Percentiles rank a stretch among this genome's conserved stretches.
These are phyloP conservation scores for Hypoxylon perforatum DNA, from an alignment of 495 filamentous ascomycete genomes.

Conservation along the genomic window DNA sequence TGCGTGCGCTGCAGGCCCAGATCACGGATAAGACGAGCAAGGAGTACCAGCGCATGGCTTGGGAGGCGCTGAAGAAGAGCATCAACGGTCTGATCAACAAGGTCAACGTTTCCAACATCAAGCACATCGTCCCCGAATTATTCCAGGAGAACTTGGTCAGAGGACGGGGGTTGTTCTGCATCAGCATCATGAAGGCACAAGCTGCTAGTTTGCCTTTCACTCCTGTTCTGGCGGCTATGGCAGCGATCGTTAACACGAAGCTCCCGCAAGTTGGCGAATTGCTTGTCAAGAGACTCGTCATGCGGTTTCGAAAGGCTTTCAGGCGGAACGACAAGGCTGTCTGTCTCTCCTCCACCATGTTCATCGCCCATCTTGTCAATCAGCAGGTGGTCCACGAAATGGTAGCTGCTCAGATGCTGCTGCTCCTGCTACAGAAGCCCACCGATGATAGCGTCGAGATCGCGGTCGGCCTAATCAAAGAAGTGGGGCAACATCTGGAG, in stretches of 20 bases:
- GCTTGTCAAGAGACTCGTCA: slow-evolving; percentile 82
- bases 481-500: slow-evolving; percentile 92
- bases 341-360: slow-evolving; percentile 87
- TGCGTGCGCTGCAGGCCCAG: slow-evolving; percentile 92
- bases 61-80: slow-evolving; percentile 98
- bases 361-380: slow-evolving; percentile 94
- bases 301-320: slow-evolving; percentile 96
- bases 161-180: slow-evolving; percentile 90
- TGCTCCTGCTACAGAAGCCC: slow-evolving; percentile 89
- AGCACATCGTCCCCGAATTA: slow-evolving; percentile 93
- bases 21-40: slow-evolving; percentile 96
- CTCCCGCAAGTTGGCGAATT: slow-evolving; percentile 93
- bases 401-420: slow-evolving; percentile 87
- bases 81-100: slow-evolving; percentile 99
- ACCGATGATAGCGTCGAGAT: slow-evolving; percentile 99
- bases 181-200: slow-evolving; percentile 97
- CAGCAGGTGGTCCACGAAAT: slow-evolving; percentile 96
- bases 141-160: slow-evolving; percentile 94
- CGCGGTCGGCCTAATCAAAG: slow-evolving; percentile 88
- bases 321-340: slow-evolving; percentile 97
- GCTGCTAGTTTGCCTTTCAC: slow-evolving; percentile 97
- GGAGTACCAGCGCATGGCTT: slow-evolving; percentile 99
- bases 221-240: slow-evolving; percentile 93
- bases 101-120: slow-evolving; percentile 97
- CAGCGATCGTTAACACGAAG: slow-evolving; percentile 97